A percentile compares a stretch with the other conserved stretches of the same genome.
Conservation (phyloP, 768 basidiomycete genomes). For the Leccinum rimulosum region DNA sequence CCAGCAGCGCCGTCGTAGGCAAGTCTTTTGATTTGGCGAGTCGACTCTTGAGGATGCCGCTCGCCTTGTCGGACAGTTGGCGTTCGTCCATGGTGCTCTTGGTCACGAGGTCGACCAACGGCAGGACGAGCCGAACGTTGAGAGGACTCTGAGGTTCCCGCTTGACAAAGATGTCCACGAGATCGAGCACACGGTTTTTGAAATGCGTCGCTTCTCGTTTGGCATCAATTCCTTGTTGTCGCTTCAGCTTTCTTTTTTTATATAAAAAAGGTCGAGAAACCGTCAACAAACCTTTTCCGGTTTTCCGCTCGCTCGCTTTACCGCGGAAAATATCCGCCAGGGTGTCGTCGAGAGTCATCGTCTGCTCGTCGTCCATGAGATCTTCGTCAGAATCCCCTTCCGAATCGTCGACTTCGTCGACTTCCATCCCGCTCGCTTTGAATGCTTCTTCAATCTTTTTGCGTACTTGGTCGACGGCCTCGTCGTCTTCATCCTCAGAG, state of each 20-base stretch:
- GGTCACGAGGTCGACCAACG: constrained; percentile 74
- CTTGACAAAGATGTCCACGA: constrained; percentile 83
- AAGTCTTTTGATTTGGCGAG: constrained; percentile 73
- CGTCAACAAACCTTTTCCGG: constrained; percentile 57
- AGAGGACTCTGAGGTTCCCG: constrained; percentile 72
- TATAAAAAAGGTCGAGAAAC: neutral
- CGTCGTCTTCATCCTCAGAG: constrained; percentile 52
- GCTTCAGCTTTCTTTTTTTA: neutral
- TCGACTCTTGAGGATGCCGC: constrained; percentile 71
- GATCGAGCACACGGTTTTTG: constrained; percentile 92
- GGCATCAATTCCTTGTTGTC: constrained; percentile 51
- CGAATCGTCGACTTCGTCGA: constrained; percentile 45
- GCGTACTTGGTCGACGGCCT: constrained; percentile 51
- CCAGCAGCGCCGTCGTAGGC: constrained; percentile 35
- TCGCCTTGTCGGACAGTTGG: constrained; percentile 87
- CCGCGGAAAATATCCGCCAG: constrained; percentile 84
- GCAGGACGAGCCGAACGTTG: constrained; percentile 63
- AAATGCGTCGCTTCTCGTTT: constrained; percentile 93
- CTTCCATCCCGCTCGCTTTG: constrained; percentile 55
- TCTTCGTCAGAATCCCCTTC: constrained; percentile 59
- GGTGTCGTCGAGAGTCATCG: constrained; percentile 94
- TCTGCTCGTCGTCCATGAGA: constrained; percentile 94
- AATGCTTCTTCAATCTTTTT: constrained; percentile 64
- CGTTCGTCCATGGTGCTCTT: constrained; percentile 71
- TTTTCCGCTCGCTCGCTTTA: constrained; percentile 57